A percentile compares a stretch with the other conserved stretches of the same genome.
Evolutionary conservation across 768 basidiomycete species (phyloP).

Genomic region (Lentinus brumalis): DNA sequence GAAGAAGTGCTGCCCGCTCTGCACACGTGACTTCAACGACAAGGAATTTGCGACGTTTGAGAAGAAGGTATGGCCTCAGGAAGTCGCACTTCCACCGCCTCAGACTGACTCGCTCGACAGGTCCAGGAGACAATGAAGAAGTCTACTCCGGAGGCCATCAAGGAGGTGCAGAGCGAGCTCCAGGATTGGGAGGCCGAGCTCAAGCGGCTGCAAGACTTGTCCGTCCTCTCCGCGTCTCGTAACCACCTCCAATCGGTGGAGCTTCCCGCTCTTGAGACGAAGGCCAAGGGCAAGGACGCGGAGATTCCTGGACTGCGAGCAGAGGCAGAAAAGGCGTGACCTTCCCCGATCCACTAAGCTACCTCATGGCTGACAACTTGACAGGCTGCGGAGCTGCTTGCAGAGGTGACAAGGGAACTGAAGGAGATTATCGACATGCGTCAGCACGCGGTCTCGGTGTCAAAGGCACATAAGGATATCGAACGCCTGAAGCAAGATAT

Average conservation of each 20-base stretch:
- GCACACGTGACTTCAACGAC: conserved; percentile 67
- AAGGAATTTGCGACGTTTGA: conserved; percentile 63
- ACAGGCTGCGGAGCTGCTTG: conserved; percentile 56
- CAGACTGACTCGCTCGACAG: conserved; percentile 38
- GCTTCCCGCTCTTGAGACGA: conserved; percentile 65
- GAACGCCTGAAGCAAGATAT: conserved; percentile 64
- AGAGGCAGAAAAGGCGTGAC: conserved; percentile 63
- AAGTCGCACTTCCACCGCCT: not conserved
- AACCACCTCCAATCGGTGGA: conserved; percentile 60
- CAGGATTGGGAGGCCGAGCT: conserved; percentile 63
- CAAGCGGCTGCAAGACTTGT: conserved; percentile 54
- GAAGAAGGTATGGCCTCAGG: conserved; percentile 55
- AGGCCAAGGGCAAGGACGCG: conserved; percentile 59
- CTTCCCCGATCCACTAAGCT: not conserved
- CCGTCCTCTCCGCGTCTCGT: conserved; percentile 55
- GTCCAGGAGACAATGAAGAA: conserved; percentile 64
- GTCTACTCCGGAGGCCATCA: conserved; percentile 48
- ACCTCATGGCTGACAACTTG: conserved; percentile 1
- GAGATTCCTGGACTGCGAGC: conserved; percentile 53
- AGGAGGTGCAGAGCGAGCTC: conserved; percentile 49
- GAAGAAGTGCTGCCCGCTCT: conserved; percentile 73
- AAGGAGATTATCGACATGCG: conserved; percentile 63
- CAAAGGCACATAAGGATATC: conserved; percentile 60
- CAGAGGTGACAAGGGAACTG: conserved; percentile 55
- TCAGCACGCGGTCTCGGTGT: conserved; percentile 59